These are phyloP conservation scores for Myriangium duriaei DNA, from an alignment of 2,329 filamentous ascomycete genomes.

Conservation along the genomic window DNA sequence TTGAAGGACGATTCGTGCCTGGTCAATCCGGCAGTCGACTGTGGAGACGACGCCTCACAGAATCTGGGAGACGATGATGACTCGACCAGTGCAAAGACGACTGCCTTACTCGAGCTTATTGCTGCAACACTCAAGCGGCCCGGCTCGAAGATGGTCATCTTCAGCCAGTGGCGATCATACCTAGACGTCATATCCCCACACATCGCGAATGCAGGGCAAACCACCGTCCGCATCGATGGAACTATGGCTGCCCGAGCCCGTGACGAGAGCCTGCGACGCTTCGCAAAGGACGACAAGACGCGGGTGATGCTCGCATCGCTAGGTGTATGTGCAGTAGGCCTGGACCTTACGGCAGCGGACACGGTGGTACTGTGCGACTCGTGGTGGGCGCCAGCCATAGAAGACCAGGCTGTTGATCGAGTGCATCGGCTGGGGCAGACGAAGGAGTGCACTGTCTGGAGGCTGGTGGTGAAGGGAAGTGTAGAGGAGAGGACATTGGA, in stretches of 20 bases:
- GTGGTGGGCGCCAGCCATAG: slow-evolving; percentile 89
- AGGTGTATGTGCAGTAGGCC: slow-evolving; percentile 68
- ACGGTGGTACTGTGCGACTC: slow-evolving; percentile 73
- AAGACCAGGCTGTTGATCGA: slow-evolving; percentile 81
- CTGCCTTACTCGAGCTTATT: slow-evolving; percentile 64
- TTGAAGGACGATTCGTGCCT: slow-evolving; percentile 48
- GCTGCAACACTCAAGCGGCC: slow-evolving; percentile 51
- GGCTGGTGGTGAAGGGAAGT: slow-evolving; percentile 66
- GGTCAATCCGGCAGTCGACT: slow-evolving; percentile 49
- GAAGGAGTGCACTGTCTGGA: slow-evolving; percentile 64
- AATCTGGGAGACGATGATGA: slow-evolving; percentile 42
- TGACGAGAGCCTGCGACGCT: slow-evolving; percentile 56
- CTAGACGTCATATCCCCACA: slow-evolving; percentile 59
- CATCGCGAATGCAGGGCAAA: slow-evolving; percentile 47
- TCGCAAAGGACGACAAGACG: slow-evolving; percentile 55
- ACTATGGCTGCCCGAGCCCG: slow-evolving; percentile 59
- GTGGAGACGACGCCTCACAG: slow-evolving; percentile 30
- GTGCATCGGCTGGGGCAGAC: slow-evolving; percentile 79
- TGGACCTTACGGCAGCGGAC: slow-evolving; percentile 77
- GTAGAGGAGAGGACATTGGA: slow-evolving; percentile 72
- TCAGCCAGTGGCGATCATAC: slow-evolving; percentile 64
- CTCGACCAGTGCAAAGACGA: slow-evolving; percentile 68
- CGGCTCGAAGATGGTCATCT: slow-evolving; percentile 57
- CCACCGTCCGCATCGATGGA: slow-evolving; percentile 65
- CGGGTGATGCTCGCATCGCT: slow-evolving; percentile 72